Conservation (phyloP, 2,329 filamentous ascomycete species). For the Diaporthe velutina region DNA sequence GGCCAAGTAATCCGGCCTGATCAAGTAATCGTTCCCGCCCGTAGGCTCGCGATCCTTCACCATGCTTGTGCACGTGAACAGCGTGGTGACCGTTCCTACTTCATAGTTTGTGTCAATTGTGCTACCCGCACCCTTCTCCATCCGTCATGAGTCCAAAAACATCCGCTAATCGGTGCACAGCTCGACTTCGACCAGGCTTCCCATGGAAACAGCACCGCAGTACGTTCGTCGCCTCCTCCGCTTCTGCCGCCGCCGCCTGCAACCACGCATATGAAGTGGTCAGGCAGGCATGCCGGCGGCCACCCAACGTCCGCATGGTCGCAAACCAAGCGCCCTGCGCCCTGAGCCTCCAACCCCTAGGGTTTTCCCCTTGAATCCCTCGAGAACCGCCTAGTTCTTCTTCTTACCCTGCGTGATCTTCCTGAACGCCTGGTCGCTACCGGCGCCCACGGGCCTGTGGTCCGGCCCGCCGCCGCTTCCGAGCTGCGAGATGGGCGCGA, state of each 20-base stretch:
- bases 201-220: neutral
- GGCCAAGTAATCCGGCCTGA: neutral
- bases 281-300: neutral
- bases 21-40: neutral
- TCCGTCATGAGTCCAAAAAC: neutral
- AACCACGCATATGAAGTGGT: neutral
- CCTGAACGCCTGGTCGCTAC: conserved; percentile 74
- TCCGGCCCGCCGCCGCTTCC: conserved; percentile 69
- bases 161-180: neutral
- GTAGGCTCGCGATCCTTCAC: neutral
- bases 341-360: no score
- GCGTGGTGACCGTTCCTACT: neutral
- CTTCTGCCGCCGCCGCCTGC: neutral
- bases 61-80: neutral
- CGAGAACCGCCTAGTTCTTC: conserved; percentile 51
- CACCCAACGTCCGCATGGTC: neutral
- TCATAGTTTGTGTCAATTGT: neutral
- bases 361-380: neutral
- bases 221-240: neutral
- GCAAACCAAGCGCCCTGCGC: neutral
- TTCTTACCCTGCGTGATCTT: conserved; percentile 76
- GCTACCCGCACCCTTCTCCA: neutral
- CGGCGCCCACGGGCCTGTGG: conserved; percentile 72
- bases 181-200: neutral
- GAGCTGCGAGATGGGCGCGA: conserved; percentile 69